Evolutionary conservation across 441 rosid genomes (phyloP).

Genomic region (Gossypium davidsonii): DNA sequence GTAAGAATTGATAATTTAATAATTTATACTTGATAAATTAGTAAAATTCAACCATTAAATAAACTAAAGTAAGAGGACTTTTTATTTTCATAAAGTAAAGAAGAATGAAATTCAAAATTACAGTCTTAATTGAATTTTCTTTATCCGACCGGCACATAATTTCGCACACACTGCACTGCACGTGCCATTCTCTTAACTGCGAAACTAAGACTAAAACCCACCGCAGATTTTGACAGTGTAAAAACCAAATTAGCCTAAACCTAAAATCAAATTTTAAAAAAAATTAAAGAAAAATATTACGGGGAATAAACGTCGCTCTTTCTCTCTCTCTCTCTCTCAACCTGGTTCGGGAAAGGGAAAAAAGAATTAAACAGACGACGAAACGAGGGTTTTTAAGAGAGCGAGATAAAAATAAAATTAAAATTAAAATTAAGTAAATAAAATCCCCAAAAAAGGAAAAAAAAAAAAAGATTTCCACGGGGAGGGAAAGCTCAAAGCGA

Average conservation of each 20-base stretch:
- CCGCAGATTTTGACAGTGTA: slow-evolving; percentile 19
- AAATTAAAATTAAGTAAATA: background rate
- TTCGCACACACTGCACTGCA: slow-evolving; percentile 26
- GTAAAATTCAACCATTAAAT: no score
- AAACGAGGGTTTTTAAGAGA: slow-evolving; percentile 26
- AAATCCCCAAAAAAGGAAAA: background rate
- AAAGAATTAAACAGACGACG: slow-evolving; percentile 16
- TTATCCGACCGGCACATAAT: slow-evolving; percentile 11
- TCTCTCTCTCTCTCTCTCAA: slow-evolving; percentile 3
- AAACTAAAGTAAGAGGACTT: no score
- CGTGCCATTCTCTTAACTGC: slow-evolving; percentile 17
- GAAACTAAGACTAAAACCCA: slow-evolving; percentile 19
- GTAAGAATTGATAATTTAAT: no score
- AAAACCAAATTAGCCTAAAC: slow-evolving; percentile 16
- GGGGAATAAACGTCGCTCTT: slow-evolving; percentile 27
- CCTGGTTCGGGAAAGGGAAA: slow-evolving; percentile 22
- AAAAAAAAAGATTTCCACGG: slow-evolving; percentile 13
- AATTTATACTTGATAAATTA: no score
- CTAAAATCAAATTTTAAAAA: background rate
- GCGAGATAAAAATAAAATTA: background rate
- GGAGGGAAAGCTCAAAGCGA: slow-evolving; percentile 18
- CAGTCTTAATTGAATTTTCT: background rate
- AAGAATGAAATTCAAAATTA: no score
- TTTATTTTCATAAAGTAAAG: no score
- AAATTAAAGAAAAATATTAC: background rate